Evolutionary conservation across 257 asterid species (phyloP).

Genomic region (Ilex asprella): DNA sequence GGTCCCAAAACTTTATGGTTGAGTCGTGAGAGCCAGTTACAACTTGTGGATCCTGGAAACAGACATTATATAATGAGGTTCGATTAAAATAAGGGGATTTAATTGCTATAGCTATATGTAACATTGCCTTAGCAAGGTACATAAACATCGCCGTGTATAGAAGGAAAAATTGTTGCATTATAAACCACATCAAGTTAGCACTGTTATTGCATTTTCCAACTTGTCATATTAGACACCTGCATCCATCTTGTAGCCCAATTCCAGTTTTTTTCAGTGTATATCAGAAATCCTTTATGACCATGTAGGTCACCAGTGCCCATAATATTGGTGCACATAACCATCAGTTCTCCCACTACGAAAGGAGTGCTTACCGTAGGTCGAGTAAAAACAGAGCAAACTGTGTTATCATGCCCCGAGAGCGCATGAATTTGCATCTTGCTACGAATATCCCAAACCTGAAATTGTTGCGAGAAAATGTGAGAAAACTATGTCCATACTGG

Average conservation of each 20-base stretch:
- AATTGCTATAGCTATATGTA: not conserved
- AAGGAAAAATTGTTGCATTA: no score
- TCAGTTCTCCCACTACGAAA: slow-evolving; percentile 8
- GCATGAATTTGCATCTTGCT: slow-evolving; percentile 91
- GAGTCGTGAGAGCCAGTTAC: slow-evolving; percentile 94
- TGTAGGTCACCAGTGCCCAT: no score
- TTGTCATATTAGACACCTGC: no score
- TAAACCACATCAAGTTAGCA: no score
- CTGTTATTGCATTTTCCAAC: no score
- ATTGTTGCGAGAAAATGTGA: not conserved
- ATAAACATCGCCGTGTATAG: no score
- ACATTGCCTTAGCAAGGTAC: not conserved
- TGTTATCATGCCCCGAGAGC: slow-evolving; percentile 87
- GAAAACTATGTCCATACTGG: no score
- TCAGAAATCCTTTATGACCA: no score
- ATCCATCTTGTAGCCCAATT: no score
- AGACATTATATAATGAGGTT: slow-evolving; percentile 4
- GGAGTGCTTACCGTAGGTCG: slow-evolving; percentile 58
- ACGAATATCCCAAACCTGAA: slow-evolving; percentile 91
- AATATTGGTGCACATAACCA: not conserved
- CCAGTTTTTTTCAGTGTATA: no score
- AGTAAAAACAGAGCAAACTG: slow-evolving; percentile 95
- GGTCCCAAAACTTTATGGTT: slow-evolving; percentile 93
- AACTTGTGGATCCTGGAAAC: slow-evolving; percentile 94
- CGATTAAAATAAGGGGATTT: not conserved